Evolutionary conservation across 2,329 filamentous ascomycete genomes (phyloP).

Genomic region (Xylaria digitata): DNA sequence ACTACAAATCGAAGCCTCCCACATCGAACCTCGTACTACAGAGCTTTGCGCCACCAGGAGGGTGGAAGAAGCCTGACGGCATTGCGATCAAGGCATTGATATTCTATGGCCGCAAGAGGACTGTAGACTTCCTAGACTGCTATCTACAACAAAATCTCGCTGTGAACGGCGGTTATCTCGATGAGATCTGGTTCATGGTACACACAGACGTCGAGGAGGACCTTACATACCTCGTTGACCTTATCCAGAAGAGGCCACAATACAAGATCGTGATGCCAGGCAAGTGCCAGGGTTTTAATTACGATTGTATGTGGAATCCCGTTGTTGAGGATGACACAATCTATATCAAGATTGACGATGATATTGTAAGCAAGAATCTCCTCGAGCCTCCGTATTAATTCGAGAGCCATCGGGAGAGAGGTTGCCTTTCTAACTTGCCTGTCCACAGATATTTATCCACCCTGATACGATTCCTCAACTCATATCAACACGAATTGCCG

Average conservation of each 20-base stretch:
- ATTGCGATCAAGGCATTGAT: slow-evolving; percentile 57
- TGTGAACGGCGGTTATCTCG: slow-evolving; percentile 58
- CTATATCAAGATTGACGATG: slow-evolving; percentile 60
- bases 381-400: neutral
- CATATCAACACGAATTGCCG: slow-evolving; percentile 62
- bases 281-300: slow-evolving; percentile 49
- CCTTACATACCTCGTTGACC: slow-evolving; percentile 53
- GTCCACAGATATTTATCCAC: slow-evolving; percentile 48
- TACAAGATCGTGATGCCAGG: slow-evolving; percentile 54
- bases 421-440: slow-evolving; percentile 16
- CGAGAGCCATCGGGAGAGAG: neutral
- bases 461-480: slow-evolving; percentile 61
- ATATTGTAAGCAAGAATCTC: slow-evolving; percentile 52
- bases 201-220: slow-evolving; percentile 55
- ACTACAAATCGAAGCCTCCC: slow-evolving; percentile 27
- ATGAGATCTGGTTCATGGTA: slow-evolving; percentile 58
- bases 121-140: slow-evolving; percentile 60
- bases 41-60: slow-evolving; percentile 43
- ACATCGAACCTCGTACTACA: slow-evolving; percentile 33
- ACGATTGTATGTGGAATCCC: slow-evolving; percentile 53
- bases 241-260: slow-evolving; percentile 51
- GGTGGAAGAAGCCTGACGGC: slow-evolving; percentile 47
- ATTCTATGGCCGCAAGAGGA: slow-evolving; percentile 58
- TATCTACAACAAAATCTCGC: slow-evolving; percentile 58
- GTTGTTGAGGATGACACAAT: slow-evolving; percentile 52